Evolutionary conservation across 169 alveolate species (phyloP).

Genomic region (Plasmodium fragile): DNA sequence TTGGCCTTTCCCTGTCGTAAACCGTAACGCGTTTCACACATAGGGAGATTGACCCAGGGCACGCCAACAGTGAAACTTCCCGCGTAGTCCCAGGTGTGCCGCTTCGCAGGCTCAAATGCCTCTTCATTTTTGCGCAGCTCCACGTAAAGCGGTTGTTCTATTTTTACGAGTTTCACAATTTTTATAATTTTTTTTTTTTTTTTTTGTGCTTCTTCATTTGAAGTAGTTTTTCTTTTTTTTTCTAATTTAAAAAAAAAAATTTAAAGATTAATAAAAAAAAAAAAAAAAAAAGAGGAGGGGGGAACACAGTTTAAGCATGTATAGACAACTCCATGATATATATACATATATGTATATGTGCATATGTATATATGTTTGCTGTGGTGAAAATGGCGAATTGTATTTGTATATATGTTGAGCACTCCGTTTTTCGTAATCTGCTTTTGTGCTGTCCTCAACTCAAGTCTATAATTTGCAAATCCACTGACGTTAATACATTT

Average conservation of each 20-base stretch:
- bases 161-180: neutral
- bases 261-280: slow-evolving; percentile 28
- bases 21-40: neutral
- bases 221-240: slow-evolving; percentile 8
- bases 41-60: neutral
- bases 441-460: neutral
- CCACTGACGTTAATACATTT: neutral
- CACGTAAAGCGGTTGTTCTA: neutral
- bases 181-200: neutral
- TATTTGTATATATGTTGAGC: neutral
- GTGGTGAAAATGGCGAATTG: neutral
- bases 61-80: neutral
- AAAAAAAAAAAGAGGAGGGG: neutral
- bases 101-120: neutral
- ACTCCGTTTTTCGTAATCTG: neutral
- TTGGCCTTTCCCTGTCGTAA: neutral
- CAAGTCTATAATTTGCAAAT: slow-evolving; percentile 13
- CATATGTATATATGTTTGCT: neutral
- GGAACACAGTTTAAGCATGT: neutral
- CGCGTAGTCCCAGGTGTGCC: neutral
- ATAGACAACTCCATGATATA: neutral
- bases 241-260: slow-evolving; percentile 19
- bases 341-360: neutral
- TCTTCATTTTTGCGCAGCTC: neutral
- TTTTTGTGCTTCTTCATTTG: neutral